Evolutionary conservation across 352 stramenopile species (phyloP).

Genomic region (Lagenidium sp.): DNA sequence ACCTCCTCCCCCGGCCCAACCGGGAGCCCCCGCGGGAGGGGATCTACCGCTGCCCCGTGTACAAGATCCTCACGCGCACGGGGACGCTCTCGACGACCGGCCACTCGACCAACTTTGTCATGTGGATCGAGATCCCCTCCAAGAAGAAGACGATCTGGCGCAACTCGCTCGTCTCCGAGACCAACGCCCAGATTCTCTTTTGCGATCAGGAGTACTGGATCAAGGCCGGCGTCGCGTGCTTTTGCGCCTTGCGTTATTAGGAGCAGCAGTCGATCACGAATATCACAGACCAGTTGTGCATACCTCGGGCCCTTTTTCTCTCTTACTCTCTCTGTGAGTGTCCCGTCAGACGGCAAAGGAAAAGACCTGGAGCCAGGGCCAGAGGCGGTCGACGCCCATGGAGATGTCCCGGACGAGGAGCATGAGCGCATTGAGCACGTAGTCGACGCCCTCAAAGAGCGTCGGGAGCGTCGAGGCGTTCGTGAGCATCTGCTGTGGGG

Average conservation of each 20-base stretch:
- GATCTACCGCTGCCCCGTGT: constrained; percentile 85
- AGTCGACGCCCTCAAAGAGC: constrained; percentile 34
- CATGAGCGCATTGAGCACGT: constrained; percentile 47
- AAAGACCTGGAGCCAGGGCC: constrained; percentile 44
- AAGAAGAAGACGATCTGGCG: constrained; percentile 55
- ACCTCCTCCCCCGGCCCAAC: constrained; percentile 68
- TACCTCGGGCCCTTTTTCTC: too few relatives aligned
- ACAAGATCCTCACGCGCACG: constrained; percentile 84
- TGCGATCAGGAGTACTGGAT: constrained; percentile 63
- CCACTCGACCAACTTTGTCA: constrained; percentile 97
- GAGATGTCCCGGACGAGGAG: constrained; percentile 62
- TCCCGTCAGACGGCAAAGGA: constrained; percentile 37
- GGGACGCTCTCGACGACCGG: constrained; percentile 94
- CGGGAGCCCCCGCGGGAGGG: constrained; percentile 30
- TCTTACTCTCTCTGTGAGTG: too few relatives aligned
- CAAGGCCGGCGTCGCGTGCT: constrained; percentile 80
- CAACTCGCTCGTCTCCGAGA: constrained; percentile 62
- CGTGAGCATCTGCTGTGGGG: constrained; percentile 46
- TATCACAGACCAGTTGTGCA: background rate
- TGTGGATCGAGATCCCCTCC: constrained; percentile 94
- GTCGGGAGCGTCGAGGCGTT: constrained; percentile 45
- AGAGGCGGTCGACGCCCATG: constrained; percentile 42
- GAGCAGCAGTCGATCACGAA: background rate
- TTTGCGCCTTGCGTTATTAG: constrained; percentile 76
- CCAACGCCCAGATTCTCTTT: constrained; percentile 49